Percentiles rank a stretch among this genome's conserved stretches.
Evolutionary conservation across 257 asterid species (phyloP).

Genomic region (Coffea canephora): DNA sequence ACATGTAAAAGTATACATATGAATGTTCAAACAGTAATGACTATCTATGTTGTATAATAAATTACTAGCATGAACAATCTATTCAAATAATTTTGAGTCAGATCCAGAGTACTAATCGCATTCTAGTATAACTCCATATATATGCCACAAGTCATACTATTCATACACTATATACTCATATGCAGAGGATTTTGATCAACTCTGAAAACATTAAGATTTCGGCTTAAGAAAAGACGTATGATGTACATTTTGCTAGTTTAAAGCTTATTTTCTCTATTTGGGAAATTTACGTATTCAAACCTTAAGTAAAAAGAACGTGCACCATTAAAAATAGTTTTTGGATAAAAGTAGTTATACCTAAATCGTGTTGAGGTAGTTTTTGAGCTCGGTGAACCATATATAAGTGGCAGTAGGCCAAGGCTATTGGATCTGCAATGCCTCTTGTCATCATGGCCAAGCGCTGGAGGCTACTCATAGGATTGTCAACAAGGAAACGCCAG

Average conservation of each 20-base stretch:
- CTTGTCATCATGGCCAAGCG: slow-evolving; percentile 79
- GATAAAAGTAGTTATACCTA: slow-evolving; percentile 43
- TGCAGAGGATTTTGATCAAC: not conserved
- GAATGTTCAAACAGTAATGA: no score
- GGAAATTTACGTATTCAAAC: not conserved
- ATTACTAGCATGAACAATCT: no score
- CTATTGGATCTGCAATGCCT: slow-evolving; percentile 87
- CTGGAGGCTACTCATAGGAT: slow-evolving; percentile 52
- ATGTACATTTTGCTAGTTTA: not conserved
- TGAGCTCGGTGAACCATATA: slow-evolving; percentile 76
- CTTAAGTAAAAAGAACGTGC: not conserved
- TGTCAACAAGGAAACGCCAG: slow-evolving; percentile 67
- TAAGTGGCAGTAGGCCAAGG: slow-evolving; percentile 72
- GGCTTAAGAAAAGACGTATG: not conserved
- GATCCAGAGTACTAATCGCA: no score
- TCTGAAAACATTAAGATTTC: not conserved
- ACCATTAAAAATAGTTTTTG: not conserved
- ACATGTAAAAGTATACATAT: no score
- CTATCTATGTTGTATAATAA: no score
- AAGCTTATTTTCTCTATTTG: not conserved
- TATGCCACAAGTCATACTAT: no score
- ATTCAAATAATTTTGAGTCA: no score
- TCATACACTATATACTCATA: no score
- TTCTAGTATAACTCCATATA: no score
- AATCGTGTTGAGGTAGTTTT: slow-evolving; percentile 48